Percentiles rank a stretch among this genome's conserved stretches.
Conservation (phyloP, 768 basidiomycete genomes). For the Auricularia sp. region DNA sequence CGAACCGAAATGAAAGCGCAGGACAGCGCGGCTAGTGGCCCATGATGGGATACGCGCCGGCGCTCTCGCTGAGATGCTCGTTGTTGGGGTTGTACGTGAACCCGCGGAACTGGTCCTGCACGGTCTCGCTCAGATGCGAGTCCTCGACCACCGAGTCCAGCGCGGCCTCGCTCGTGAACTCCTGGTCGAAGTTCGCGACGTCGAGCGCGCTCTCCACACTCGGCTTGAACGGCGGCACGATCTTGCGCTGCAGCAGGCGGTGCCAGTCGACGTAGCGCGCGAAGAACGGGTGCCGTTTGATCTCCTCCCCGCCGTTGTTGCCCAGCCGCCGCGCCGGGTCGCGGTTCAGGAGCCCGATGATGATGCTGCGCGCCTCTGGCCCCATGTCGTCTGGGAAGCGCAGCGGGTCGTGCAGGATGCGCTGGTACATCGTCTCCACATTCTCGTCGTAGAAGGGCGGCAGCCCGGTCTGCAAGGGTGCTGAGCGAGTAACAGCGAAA, state of each 20-base stretch:
- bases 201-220: slow-evolving; percentile 92
- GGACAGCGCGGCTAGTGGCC: background rate
- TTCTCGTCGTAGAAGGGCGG: slow-evolving; percentile 99
- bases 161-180: slow-evolving; percentile 92
- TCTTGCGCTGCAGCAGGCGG: slow-evolving; percentile 80
- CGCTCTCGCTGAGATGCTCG: slow-evolving; percentile 13
- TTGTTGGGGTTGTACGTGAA: slow-evolving; percentile 51
- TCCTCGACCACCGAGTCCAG: slow-evolving; percentile 94
- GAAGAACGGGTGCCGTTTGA: slow-evolving; percentile 94
- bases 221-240: slow-evolving; percentile 95
- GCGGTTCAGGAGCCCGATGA: slow-evolving; percentile 78
- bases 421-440: slow-evolving; percentile 94
- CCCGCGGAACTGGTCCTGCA: slow-evolving; percentile 90
- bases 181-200: slow-evolving; percentile 93
- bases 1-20: too few species aligned
- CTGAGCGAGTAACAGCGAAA: slow-evolving; percentile 2
- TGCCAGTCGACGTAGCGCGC: slow-evolving; percentile 89
- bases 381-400: slow-evolving; percentile 85
- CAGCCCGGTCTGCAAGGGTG: slow-evolving; percentile 62
- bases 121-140: slow-evolving; percentile 85
- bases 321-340: slow-evolving; percentile 83
- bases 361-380: slow-evolving; percentile 78
- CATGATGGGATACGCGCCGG: slow-evolving; percentile 1
- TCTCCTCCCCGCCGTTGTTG: slow-evolving; percentile 88
- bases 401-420: slow-evolving; percentile 88